These are phyloP conservation scores for Corylus avellana DNA, from an alignment of 306 rosid species.

Conservation along the genomic window DNA sequence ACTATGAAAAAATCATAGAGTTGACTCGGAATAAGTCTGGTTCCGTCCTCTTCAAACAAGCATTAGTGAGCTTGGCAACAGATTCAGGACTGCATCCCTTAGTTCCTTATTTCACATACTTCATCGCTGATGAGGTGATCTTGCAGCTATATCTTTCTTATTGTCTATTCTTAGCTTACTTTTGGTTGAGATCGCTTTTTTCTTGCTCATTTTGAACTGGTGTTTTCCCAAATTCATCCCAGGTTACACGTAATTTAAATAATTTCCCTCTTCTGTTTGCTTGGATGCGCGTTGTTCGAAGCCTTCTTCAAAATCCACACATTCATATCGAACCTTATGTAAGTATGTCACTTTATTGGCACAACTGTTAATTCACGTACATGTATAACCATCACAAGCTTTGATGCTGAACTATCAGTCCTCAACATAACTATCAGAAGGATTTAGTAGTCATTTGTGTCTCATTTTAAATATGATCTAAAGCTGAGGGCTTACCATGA, in stretches of 20 bases:
- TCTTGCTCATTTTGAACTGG: slow-evolving; percentile 24
- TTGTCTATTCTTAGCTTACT: slow-evolving; percentile 12
- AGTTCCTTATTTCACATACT: slow-evolving; percentile 76
- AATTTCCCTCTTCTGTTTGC: slow-evolving; percentile 58
- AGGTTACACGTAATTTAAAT: slow-evolving; percentile 66
- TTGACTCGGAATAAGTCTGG: slow-evolving; percentile 62
- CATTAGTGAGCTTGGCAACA: slow-evolving; percentile 69
- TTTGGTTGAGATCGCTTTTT: slow-evolving; percentile 17
- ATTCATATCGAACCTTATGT: slow-evolving; percentile 89
- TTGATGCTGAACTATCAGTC: background rate
- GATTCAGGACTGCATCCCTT: slow-evolving; percentile 91
- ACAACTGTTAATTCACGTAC: slow-evolving; percentile 19
- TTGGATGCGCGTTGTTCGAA: slow-evolving; percentile 73
- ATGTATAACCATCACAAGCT: background rate
- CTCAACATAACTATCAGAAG: background rate
- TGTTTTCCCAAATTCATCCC: slow-evolving; percentile 37
- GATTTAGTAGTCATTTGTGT: background rate
- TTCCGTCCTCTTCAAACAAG: slow-evolving; percentile 63
- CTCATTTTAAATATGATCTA: background rate
- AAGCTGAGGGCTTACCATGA: background rate
- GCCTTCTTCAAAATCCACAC: slow-evolving; percentile 82
- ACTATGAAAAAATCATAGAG: slow-evolving; percentile 69
- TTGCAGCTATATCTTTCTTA: slow-evolving; percentile 4
- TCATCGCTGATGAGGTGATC: slow-evolving; percentile 83
- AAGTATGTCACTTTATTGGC: slow-evolving; percentile 34